phyloP scores from a whole-genome alignment of 768 basidiomycete genomes.

The Kwoniella sp. region DNA sequence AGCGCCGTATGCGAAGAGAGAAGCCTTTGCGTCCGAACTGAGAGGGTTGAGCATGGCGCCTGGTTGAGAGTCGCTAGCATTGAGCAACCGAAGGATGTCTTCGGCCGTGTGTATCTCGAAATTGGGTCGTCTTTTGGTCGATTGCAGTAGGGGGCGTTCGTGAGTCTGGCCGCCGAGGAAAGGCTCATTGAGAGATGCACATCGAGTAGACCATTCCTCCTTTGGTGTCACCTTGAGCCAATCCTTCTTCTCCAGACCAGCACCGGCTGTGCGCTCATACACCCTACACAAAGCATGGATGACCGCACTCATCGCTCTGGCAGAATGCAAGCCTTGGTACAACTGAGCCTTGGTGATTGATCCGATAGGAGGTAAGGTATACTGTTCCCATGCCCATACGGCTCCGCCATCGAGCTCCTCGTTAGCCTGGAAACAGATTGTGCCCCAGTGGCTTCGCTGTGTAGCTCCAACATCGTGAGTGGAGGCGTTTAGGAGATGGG shows the following conservation, averaged over 20 bases:
- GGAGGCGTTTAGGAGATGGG: conserved; percentile 19
- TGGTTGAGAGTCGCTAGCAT: conserved; percentile 47
- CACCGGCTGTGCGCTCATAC: conserved; percentile 18
- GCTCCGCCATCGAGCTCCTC: conserved; percentile 50
- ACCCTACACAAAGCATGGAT: conserved; percentile 40
- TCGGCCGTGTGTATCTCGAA: conserved; percentile 34
- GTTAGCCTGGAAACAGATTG: conserved; percentile 48
- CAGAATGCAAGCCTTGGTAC: conserved; percentile 43
- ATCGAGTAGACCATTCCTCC: conserved; percentile 15
- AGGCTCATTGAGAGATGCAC: conserved; percentile 17
- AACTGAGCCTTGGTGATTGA: conserved; percentile 42
- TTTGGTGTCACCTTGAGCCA: conserved; percentile 22
- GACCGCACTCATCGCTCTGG: conserved; percentile 37
- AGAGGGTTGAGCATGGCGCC: conserved; percentile 39
- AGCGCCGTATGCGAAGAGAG: conserved; percentile 47
- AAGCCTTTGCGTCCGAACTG: conserved; percentile 25
- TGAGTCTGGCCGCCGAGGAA: conserved; percentile 36
- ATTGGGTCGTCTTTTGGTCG: conserved; percentile 32
- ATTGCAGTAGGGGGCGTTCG: conserved; percentile 42
- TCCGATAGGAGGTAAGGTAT: conserved; percentile 32
- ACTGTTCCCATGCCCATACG: conserved; percentile 53
- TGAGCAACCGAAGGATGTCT: conserved; percentile 34
- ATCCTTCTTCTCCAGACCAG: conserved; percentile 15
- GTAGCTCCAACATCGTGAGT: background rate
- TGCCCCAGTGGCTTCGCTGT: conserved; percentile 44